Conservation (phyloP, 495 filamentous ascomycete genomes). For the Talaromyces stipitatus region DNA sequence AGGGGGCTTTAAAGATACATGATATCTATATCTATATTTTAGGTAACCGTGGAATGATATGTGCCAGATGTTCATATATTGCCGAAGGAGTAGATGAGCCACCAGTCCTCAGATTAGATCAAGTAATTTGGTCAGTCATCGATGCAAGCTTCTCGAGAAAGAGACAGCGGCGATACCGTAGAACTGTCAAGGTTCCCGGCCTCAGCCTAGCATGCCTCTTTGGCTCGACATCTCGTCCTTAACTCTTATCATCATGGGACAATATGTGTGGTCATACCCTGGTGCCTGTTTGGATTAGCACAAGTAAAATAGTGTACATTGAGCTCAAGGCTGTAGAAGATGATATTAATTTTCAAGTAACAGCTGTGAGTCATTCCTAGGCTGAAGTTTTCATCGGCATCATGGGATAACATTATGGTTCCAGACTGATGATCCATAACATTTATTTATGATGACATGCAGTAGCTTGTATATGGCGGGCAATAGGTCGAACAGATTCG, state of each 20-base stretch:
- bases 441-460: not conserved
- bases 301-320: not conserved
- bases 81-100: not conserved
- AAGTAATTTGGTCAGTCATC: slow-evolving; percentile 46
- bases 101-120: slow-evolving; percentile 49
- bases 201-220: slow-evolving; percentile 5
- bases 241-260: slow-evolving; percentile 6
- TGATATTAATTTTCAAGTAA: not conserved
- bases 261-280: not conserved
- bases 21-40: not conserved
- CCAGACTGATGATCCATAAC: not conserved
- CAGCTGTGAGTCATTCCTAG: not conserved
- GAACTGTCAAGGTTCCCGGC: slow-evolving; percentile 17
- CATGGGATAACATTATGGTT: not conserved
- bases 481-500: not conserved
- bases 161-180: slow-evolving; percentile 32
- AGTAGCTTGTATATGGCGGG: not conserved
- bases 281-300: not conserved
- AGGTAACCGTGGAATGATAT: not conserved
- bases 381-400: not conserved
- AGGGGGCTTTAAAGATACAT: no score
- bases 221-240: slow-evolving; percentile 1
- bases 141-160: slow-evolving; percentile 12
- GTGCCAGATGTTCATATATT: no score
- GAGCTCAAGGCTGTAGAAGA: not conserved